phyloP scores from a whole-genome alignment of 2,329 filamentous ascomycete genomes.

The Pyricularia pennisetigena region DNA sequence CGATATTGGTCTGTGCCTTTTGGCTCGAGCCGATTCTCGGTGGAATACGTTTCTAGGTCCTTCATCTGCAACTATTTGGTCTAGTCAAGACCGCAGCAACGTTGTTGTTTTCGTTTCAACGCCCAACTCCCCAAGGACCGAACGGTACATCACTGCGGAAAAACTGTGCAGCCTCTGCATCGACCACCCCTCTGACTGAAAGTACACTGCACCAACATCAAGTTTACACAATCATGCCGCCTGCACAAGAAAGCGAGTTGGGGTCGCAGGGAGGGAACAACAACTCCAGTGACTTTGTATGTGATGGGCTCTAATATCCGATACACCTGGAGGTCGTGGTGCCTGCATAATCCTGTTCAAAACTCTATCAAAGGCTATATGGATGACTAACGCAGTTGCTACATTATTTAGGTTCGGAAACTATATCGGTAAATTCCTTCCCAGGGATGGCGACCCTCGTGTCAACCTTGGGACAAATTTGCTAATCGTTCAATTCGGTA shows the following conservation, averaged over 20 bases:
- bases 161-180: background rate
- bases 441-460: background rate
- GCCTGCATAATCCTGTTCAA: background rate
- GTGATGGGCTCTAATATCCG: constrained; percentile 18
- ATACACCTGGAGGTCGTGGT: constrained; percentile 18
- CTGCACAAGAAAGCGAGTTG: constrained; percentile 26
- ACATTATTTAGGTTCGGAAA: background rate
- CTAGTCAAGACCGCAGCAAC: too few species aligned
- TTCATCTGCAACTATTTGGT: background rate
- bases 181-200: background rate
- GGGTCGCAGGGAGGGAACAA: constrained; percentile 39
- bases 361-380: background rate
- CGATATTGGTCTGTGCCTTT: background rate
- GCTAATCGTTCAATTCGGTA: constrained; percentile 23
- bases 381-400: background rate
- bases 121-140: background rate
- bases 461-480: background rate
- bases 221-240: background rate
- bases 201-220: background rate
- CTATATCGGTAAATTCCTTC: constrained; percentile 3
- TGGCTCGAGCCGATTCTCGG: background rate
- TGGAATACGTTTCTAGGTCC: background rate
- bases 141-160: background rate
- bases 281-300: constrained; percentile 93
- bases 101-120: background rate